Evolutionary conservation across 106 monocot genomes (phyloP), one percentile per base, ranked within the genome.

Genomic region (Acorus gramineus): DNA sequence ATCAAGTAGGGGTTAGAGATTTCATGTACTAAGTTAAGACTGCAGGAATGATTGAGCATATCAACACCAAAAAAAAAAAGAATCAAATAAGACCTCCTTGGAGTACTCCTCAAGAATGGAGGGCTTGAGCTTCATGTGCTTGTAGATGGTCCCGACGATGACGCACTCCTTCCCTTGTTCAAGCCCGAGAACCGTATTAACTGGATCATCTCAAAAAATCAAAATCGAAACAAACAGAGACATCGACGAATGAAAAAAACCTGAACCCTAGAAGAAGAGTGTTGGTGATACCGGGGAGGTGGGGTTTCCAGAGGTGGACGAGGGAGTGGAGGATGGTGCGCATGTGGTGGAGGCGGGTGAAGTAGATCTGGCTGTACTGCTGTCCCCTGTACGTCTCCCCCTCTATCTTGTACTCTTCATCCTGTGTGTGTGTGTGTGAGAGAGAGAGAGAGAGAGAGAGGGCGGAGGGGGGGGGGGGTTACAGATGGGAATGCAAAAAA

Each of bases 41-140:
- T 59, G 8, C 42, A 60, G 1, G 6, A 65, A 52, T 10, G 55
- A 3, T 9, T 45, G 9, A 54, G 9, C 4, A 28, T 55, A 49
- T 59, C 14, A 2, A 13, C 4, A 42, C n/a, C 4, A 65, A 14
- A 2, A 9, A 9, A 65, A 4, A 44, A 57, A 54, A 67, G 1
- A 51, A 28, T 4, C 11, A 6, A 11, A 73, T 6, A 9, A 46
- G 55, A 99, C 98, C 98, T 99, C 98, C 69, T 99, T 98, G 9
- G 92, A 83, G 49, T 99, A 92, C 64, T 99, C 98, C 76, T 99
- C 92, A 48, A 92, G 81, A 68, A 99, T 74, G 7, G 73, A 85
- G 72, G 92, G 92, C 64, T 99, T 99, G 12, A 99, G 84, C 69
- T 92, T 99, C 98, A 99, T 99, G 53, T 99, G 89, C 81, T 92